Evolutionary conservation across 306 rosid genomes (phyloP), one percentile per base, ranked within the genome.

Genomic region (Datisca glomerata): DNA sequence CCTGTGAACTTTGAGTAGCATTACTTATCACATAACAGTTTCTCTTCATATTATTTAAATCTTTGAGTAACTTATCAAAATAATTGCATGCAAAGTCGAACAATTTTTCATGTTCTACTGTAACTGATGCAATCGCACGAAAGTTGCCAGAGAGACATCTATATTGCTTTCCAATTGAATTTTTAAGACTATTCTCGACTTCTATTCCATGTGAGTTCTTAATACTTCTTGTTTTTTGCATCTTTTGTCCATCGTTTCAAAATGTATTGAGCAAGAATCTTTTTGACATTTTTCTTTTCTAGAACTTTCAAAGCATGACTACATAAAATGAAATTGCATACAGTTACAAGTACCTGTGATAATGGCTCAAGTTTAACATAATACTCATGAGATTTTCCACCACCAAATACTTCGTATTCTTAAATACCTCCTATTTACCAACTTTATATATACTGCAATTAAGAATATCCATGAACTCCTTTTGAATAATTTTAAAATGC

Each of bases 71-170:
- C 20, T 40, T 9, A 40, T 8, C 2, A 10, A 40, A 40, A 18
- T 9, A 17, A 17, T 18, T 2, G 4, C 8, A 40, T 5, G 44
- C 14, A 10, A 8, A 3, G 7, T 18, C 24, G 12, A 40, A 40
- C 44, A 40, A 18, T 10, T 29, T 29, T 29, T 29, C 34, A 29
- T 29, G 34, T 29, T 29, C 34, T 29, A n/a, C 34, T 29, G 34
- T n/a, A 7, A 29, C 2, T 29, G 34, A 29, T 7, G 34, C 12
- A 29, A 29, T 29, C 12, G 8, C 12, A 7, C 34, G 12, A 29
- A 11, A 5, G n/a, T 3, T 11, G 2, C 13, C 13, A 32, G 13
- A 32, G 1, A 32, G n/a, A 5, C n/a, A 3, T 12, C n/a, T 32
- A 10, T 32, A 32, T 13, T 20, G 41, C 3, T 15, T 37, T 15